A percentile compares a stretch with the other conserved stretches of the same genome.
Conservation (phyloP, 2,329 filamentous ascomycete species). For the Neopestalotiopsis clavispora region DNA sequence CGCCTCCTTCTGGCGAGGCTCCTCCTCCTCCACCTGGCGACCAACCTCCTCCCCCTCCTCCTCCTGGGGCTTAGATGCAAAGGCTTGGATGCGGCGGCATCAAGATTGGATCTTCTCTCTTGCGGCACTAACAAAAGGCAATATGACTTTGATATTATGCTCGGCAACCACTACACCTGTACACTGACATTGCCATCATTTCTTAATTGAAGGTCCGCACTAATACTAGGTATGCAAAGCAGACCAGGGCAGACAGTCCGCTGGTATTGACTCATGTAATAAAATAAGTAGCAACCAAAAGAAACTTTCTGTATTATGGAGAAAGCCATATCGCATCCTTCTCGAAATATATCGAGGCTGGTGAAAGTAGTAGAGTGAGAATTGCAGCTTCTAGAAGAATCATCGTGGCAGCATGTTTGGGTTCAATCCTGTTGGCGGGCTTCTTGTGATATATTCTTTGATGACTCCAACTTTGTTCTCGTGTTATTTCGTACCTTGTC, state of each 20-base stretch:
- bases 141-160: neutral
- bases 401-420: no score
- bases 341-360: neutral
- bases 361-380: neutral
- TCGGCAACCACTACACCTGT: neutral
- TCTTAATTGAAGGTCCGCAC: neutral
- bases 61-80: conserved; percentile 51
- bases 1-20: conserved; percentile 64
- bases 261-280: conserved; percentile 2
- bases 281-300: neutral
- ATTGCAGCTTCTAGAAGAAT: neutral
- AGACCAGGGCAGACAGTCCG: neutral
- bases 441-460: no score
- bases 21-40: conserved; percentile 65
- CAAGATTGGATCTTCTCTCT: neutral
- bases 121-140: conserved; percentile 5
- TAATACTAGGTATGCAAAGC: conserved; percentile 10
- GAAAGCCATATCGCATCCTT: neutral
- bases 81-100: neutral
- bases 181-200: neutral
- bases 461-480: no score
- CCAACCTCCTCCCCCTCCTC: conserved; percentile 66
- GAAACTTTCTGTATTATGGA: neutral
- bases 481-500: no score
- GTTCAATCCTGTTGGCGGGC: no score